Conservation (phyloP, 306 rosid species). For the Abrus precatorius region DNA sequence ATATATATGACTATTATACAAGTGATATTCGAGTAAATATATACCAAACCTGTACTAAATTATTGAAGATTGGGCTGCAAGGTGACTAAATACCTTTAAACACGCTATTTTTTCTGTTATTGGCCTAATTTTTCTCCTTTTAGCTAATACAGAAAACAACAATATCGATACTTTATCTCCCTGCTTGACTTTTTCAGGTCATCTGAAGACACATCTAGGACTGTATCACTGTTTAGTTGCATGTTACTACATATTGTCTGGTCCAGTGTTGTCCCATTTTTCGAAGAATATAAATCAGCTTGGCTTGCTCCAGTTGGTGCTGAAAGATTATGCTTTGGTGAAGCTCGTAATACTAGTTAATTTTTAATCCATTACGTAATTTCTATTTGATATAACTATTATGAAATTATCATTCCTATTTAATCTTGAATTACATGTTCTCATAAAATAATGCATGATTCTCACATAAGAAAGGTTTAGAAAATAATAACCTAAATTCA, state of each 20-base stretch:
- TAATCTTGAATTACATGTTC: too few relatives aligned
- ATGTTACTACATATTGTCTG: constrained; percentile 33
- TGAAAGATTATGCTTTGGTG: constrained; percentile 58
- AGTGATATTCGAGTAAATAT: not conserved
- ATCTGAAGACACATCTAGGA: constrained; percentile 40
- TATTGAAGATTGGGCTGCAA: not conserved
- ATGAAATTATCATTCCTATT: too few relatives aligned
- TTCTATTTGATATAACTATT: too few relatives aligned
- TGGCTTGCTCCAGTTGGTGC: constrained; percentile 48
- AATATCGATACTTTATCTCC: constrained; percentile 45
- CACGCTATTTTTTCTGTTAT: not conserved
- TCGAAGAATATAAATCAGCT: constrained; percentile 42
- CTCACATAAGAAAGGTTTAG: too few relatives aligned
- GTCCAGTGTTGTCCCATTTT: constrained; percentile 47
- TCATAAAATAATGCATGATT: too few relatives aligned
- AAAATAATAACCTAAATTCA: too few relatives aligned
- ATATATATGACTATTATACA: not conserved
- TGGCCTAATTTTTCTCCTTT: not conserved
- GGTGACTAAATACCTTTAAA: constrained; percentile 15
- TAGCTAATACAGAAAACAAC: constrained; percentile 58
- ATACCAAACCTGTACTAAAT: constrained; percentile 7
- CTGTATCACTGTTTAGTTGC: constrained; percentile 28
- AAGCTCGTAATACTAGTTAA: constrained; percentile 51
- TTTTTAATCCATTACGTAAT: too few relatives aligned
- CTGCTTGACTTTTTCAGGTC: constrained; percentile 43